Conservation (phyloP, 1,284 basidiomycete species). For the Cystobasidium sp. region DNA sequence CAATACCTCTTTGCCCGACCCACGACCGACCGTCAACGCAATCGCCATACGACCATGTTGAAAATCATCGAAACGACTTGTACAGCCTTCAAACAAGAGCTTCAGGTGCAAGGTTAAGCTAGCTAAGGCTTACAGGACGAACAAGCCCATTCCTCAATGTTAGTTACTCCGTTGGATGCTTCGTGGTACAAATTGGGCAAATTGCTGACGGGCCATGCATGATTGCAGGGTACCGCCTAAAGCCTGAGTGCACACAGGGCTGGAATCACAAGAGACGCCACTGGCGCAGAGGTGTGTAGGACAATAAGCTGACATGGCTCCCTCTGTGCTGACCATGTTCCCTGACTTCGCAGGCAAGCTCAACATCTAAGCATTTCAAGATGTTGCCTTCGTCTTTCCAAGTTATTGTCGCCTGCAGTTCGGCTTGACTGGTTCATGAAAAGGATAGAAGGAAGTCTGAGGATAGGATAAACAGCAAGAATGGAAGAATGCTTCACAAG, state of each 20-base stretch:
- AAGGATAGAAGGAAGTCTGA: too few relatives aligned
- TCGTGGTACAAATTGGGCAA: not conserved
- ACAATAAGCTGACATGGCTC: too few relatives aligned
- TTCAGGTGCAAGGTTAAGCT: constrained; percentile 96
- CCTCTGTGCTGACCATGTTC: too few relatives aligned
- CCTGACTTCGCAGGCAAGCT: constrained; percentile 44
- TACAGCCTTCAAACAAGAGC: constrained; percentile 90
- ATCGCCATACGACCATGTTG: not conserved
- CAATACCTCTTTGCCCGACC: not conserved
- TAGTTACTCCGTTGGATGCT: constrained; percentile 1
- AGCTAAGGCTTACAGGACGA: constrained; percentile 93
- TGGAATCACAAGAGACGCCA: constrained; percentile 54
- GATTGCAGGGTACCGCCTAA: constrained; percentile 33
- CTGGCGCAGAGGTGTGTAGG: constrained; percentile 50
- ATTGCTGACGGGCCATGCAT: not conserved
- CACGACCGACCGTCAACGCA: not conserved
- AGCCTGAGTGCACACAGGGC: constrained; percentile 53
- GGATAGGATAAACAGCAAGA: too few relatives aligned
- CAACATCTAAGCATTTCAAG: constrained; percentile 42
- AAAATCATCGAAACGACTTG: not conserved
- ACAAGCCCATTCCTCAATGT: constrained; percentile 60
- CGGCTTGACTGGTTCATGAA: too few relatives aligned
- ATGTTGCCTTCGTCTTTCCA: too few relatives aligned
- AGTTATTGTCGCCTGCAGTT: too few relatives aligned
- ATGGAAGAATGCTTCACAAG: too few relatives aligned